Percentiles rank a stretch among this genome's conserved stretches.
phyloP scores from a whole-genome alignment of 768 basidiomycete species.

The Phallus indusiatus region DNA sequence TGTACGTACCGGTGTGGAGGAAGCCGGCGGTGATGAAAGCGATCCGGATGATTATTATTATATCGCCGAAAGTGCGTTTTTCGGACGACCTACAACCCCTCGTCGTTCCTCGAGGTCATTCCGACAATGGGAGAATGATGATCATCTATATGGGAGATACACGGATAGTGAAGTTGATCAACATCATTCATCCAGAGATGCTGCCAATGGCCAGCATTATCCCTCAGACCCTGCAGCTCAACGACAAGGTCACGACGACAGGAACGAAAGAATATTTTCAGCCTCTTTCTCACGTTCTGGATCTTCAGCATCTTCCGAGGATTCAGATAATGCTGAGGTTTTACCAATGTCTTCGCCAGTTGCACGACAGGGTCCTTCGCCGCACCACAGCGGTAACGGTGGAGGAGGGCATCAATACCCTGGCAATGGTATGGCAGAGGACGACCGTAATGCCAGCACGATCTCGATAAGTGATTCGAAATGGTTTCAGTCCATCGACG shows the following conservation, averaged over 20 bases:
- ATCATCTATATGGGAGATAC: slow-evolving; percentile 29
- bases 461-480: slow-evolving; percentile 25
- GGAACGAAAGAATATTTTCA: slow-evolving; percentile 41
- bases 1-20: slow-evolving; percentile 90
- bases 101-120: neutral
- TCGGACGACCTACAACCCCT: slow-evolving; percentile 1
- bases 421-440: slow-evolving; percentile 36
- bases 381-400: neutral
- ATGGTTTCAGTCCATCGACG: slow-evolving; percentile 95
- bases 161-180: slow-evolving; percentile 9
- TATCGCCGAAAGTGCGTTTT: slow-evolving; percentile 5
- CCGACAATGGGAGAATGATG: slow-evolving; percentile 17
- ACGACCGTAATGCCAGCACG: slow-evolving; percentile 31
- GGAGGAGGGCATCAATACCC: neutral
- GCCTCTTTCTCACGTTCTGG: slow-evolving; percentile 27
- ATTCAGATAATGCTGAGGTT: slow-evolving; percentile 68
- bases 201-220: slow-evolving; percentile 31
- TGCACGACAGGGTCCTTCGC: slow-evolving; percentile 12
- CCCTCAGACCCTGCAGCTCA: slow-evolving; percentile 39
- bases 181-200: slow-evolving; percentile 49
- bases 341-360: slow-evolving; percentile 59
- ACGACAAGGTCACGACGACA: slow-evolving; percentile 13
- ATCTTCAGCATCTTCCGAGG: slow-evolving; percentile 60
- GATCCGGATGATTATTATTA: slow-evolving; percentile 28
- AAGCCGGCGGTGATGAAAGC: slow-evolving; percentile 49